Evolutionary conservation across 2,329 filamentous ascomycete species (phyloP).

Genomic region (Botrytis squamosa): DNA sequence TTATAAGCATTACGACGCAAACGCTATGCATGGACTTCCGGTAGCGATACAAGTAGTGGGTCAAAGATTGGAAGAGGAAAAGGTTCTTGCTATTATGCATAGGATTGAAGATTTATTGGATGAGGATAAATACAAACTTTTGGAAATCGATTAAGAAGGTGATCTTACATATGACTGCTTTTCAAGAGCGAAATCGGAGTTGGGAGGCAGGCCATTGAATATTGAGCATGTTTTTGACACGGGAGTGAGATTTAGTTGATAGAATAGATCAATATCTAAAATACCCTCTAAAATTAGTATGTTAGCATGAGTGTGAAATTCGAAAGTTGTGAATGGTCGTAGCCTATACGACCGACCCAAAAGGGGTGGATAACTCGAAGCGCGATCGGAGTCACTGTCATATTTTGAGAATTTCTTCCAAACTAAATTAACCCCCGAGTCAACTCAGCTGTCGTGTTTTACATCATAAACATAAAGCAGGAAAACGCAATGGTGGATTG

Average conservation of each 20-base stretch:
- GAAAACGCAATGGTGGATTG: background rate
- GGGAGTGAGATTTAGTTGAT: background rate
- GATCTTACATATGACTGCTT: background rate
- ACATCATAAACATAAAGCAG: background rate
- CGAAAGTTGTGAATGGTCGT: background rate
- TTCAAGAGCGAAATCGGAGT: slow-evolving; percentile 9
- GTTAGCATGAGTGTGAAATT: background rate
- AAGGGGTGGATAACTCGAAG: background rate
- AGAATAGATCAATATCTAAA: background rate
- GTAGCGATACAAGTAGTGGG: slow-evolving; percentile 61
- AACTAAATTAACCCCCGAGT: background rate
- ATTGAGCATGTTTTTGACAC: background rate
- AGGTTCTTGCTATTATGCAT: slow-evolving; percentile 41
- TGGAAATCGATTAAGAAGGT: slow-evolving; percentile 42
- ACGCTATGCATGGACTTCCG: slow-evolving; percentile 81
- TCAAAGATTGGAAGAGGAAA: slow-evolving; percentile 39
- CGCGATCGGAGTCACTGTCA: background rate
- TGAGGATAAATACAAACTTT: slow-evolving; percentile 51
- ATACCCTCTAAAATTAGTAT: background rate
- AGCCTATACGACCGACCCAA: background rate
- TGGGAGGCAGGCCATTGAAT: background rate
- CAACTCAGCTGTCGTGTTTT: background rate
- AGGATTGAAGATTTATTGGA: slow-evolving; percentile 70
- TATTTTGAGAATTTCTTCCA: background rate
- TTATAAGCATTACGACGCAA: slow-evolving; percentile 81